Conservation (phyloP, 2,329 filamentous ascomycete species). For the Magnaporthiopsis rhizophila region DNA sequence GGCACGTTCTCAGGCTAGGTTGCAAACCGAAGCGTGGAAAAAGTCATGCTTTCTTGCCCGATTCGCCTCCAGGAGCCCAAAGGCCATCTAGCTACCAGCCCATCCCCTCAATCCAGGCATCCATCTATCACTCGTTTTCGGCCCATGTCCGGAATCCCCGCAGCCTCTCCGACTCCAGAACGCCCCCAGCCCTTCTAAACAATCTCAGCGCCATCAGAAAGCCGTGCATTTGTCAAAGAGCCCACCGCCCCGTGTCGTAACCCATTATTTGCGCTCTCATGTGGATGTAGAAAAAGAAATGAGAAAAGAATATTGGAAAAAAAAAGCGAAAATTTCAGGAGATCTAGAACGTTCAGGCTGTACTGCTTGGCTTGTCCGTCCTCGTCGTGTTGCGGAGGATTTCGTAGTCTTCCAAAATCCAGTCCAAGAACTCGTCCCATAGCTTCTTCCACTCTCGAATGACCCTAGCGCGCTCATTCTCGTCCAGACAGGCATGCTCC, state of each 20-base stretch:
- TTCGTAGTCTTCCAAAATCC: constrained; percentile 37
- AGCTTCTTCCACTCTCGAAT: constrained; percentile 38
- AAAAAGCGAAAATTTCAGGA: background rate
- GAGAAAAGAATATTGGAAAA: background rate
- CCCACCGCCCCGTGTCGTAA: background rate
- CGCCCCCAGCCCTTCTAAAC: background rate
- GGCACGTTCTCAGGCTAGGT: too few species aligned
- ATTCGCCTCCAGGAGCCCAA: too few species aligned
- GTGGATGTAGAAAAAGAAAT: background rate
- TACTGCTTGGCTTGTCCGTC: background rate
- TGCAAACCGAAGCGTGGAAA: too few species aligned
- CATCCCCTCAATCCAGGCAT: background rate
- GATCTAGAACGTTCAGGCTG: background rate
- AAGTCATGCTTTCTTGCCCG: too few species aligned
- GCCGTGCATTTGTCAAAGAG: background rate
- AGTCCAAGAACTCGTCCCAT: constrained; percentile 52
- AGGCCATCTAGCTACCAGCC: too few species aligned
- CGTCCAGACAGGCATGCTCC: constrained; percentile 47
- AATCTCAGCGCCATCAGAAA: background rate
- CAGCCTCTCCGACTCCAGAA: background rate
- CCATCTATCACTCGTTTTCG: background rate
- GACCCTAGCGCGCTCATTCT: constrained; percentile 36
- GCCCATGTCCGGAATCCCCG: background rate
- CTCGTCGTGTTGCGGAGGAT: constrained; percentile 3
- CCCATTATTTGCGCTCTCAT: background rate